These are phyloP conservation scores for Gossypium mustelinum DNA, from an alignment of 345 rosid genomes.

Conservation along the genomic window DNA sequence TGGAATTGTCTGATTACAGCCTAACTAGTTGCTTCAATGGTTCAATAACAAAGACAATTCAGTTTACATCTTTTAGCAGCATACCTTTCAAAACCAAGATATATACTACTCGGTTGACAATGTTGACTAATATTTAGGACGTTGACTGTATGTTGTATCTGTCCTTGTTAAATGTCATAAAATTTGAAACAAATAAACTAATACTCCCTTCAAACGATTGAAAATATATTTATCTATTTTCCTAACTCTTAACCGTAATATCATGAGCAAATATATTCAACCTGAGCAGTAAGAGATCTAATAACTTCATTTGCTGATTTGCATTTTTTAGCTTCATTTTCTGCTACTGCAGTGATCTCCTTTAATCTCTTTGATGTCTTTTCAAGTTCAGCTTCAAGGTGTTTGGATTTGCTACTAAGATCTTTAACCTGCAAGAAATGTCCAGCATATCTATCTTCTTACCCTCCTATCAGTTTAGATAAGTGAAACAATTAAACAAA, in stretches of 20 bases:
- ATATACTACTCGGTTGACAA: neutral
- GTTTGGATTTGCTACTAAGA: constrained; percentile 46
- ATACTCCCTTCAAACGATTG: neutral
- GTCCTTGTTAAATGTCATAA: neutral
- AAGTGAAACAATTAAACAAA: neutral
- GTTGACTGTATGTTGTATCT: neutral
- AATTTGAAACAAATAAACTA: neutral
- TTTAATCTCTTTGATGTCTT: constrained; percentile 56
- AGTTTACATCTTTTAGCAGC: neutral
- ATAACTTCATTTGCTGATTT: constrained; percentile 81
- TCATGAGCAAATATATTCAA: constrained; percentile 18
- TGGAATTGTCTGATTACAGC: neutral
- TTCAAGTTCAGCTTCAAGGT: constrained; percentile 73
- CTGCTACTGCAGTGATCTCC: constrained; percentile 64
- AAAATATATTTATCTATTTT: neutral
- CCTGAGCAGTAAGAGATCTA: constrained; percentile 76
- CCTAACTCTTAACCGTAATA: neutral
- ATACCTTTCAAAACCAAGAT: neutral
- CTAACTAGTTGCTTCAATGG: neutral
- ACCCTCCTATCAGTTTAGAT: constrained; percentile 6
- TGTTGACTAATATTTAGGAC: neutral
- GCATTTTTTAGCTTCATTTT: constrained; percentile 84
- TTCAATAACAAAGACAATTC: neutral
- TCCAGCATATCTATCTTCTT: neutral
- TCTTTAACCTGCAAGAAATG: constrained; percentile 58